A percentile compares a stretch with the other conserved stretches of the same genome.
phyloP scores from a whole-genome alignment of 1,139 yeast species.

The Zygosaccharomyces sapae region DNA sequence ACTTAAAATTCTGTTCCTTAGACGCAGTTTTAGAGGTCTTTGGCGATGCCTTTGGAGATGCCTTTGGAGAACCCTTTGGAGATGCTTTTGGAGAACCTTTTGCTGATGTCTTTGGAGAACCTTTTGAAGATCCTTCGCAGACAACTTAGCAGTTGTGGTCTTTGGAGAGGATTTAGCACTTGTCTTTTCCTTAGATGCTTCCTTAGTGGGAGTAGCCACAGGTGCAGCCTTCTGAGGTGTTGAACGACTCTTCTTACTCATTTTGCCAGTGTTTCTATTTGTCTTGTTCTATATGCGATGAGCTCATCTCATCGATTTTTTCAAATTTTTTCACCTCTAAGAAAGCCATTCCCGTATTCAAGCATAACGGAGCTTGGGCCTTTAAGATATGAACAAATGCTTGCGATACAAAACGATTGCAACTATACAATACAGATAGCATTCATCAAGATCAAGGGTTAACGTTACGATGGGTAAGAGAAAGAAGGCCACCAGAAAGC shows the following conservation, averaged over 20 bases:
- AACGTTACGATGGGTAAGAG: conserved; percentile 89
- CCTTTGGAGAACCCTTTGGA: neutral
- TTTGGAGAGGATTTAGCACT: conserved; percentile 5
- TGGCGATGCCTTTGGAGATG: neutral
- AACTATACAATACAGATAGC: no score
- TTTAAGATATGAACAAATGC: no score
- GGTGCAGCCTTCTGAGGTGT: conserved; percentile 23
- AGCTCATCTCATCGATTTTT: conserved; percentile 18
- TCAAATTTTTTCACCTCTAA: conserved; percentile 12
- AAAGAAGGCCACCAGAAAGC: conserved; percentile 83
- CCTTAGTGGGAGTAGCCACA: conserved; percentile 20
- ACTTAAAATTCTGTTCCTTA: conserved; percentile 11
- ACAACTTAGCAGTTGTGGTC: no score
- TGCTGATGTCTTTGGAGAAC: conserved; percentile 7
- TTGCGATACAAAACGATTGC: no score
- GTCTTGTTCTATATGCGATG: conserved; percentile 13
- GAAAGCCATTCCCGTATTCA: conserved; percentile 1
- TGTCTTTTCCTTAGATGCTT: conserved; percentile 10
- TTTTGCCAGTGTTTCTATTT: conserved; percentile 4
- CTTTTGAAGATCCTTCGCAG: no score
- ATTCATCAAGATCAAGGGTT: no score
- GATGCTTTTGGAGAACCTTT: no score
- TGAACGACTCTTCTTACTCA: conserved; percentile 22
- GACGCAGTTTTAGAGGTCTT: conserved; percentile 7
- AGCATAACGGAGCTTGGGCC: conserved; percentile 1